Conservation (phyloP, 148 eudicot genomes). For the Simmondsia chinensis region DNA sequence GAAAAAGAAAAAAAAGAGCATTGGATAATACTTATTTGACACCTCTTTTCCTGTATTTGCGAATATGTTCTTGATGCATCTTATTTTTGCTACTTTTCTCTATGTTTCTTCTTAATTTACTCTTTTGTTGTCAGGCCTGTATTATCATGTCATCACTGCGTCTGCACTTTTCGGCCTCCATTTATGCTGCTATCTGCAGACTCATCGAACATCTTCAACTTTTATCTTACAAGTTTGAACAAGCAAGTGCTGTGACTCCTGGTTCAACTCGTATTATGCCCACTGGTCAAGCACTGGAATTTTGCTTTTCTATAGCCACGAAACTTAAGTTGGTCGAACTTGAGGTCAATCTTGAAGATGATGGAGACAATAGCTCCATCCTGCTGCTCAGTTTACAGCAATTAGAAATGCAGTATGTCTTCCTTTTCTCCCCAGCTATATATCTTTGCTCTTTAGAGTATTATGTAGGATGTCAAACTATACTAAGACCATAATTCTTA, state of each 20-base stretch:
- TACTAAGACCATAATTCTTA: too few relatives aligned
- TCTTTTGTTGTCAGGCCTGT: constrained; percentile 42
- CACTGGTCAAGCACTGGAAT: constrained; percentile 15
- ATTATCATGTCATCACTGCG: constrained; percentile 33
- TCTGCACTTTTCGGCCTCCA: constrained; percentile 47
- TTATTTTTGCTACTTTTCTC: not conserved
- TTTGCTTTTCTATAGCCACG: constrained; percentile 31
- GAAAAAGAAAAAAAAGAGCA: too few relatives aligned
- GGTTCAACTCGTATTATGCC: constrained; percentile 14
- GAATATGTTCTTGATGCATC: not conserved
- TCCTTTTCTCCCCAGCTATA: not conserved
- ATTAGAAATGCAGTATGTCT: constrained; percentile 43
- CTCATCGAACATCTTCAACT: constrained; percentile 20
- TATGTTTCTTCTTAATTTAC: not conserved
- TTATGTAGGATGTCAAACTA: too few relatives aligned
- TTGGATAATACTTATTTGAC: not conserved
- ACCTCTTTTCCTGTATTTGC: not conserved
- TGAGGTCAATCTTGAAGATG: constrained; percentile 61
- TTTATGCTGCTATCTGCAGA: constrained; percentile 38
- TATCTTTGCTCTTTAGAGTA: not conserved
- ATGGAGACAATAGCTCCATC: constrained; percentile 24
- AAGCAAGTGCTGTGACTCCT: constrained; percentile 2
- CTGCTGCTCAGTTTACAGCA: constrained; percentile 35
- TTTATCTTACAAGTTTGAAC: constrained; percentile 21
- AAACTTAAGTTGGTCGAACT: constrained; percentile 30